Evolutionary conservation across 176 grass and related monocot species (phyloP), one percentile per base, ranked within the genome.

Genomic region (Raddia guianensis): DNA sequence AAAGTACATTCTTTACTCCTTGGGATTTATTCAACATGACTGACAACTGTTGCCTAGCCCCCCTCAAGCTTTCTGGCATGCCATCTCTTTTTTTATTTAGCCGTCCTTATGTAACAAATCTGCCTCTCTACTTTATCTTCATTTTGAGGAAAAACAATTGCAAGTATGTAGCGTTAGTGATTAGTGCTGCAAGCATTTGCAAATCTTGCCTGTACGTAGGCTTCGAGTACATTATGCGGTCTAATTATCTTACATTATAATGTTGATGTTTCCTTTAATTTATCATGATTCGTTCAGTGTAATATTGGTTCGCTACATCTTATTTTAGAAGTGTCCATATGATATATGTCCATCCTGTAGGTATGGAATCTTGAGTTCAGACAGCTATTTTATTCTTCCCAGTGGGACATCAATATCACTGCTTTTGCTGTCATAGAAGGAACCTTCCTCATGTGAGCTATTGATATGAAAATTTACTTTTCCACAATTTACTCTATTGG

Each of bases 311-410:
- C 60, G 32, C 19, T 32, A 12, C 21, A 32, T 61, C 56, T 61
- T 76, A 42, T 47, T 47, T 61, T 60, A 76, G 55, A 80, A 45
- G 51, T 67, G 70, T 47, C 10, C 8, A 70, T 45, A 52, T 27
- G 66, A 50, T 68, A 51, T 12, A 18, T 78, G 2, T 11, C 2
- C 49, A 6, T 68, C 77, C 83, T 85, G 78, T 80, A 98, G 95
- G 81, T 92, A 50, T 98, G 95, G 95, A 98, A 98, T 86, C 87
- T 98, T 83, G 95, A 94, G 87, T 89, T 91, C 86, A 88, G 95
- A 63, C 92, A 94, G 59, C 84, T 94, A 69, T 92, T 92, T 85
- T 76, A 77, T 78, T 87, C 73, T 78, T 85, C 72, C 16, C 90
- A 91, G 43, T 92, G 95, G 95, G 92, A 94, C 27, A 64, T 63